Conservation (phyloP, 2,329 filamentous ascomycete genomes). For the Trichoderma harzianum region DNA sequence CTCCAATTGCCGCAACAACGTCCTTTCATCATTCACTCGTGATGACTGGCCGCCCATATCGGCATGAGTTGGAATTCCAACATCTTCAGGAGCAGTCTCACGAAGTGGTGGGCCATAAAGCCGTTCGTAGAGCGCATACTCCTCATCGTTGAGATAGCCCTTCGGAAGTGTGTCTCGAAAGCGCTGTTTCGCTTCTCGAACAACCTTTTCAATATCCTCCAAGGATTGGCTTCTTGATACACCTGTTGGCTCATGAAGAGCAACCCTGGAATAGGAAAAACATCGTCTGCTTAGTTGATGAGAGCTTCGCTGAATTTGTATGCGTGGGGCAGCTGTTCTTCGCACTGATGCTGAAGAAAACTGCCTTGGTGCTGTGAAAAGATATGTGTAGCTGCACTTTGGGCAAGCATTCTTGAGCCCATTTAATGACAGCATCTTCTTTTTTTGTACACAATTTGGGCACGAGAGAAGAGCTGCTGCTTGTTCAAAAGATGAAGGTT, state of each 20-base stretch:
- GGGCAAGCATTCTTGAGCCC: constrained; percentile 34
- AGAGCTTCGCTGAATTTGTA: constrained; percentile 24
- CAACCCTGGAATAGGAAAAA: constrained; percentile 30
- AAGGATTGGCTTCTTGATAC: neutral
- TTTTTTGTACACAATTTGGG: constrained; percentile 22
- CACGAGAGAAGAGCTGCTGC: constrained; percentile 14
- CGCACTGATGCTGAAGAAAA: constrained; percentile 21
- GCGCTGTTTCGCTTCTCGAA: constrained; percentile 67
- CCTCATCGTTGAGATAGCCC: constrained; percentile 64
- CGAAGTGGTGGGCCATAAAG: constrained; percentile 75
- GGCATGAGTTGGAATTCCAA: constrained; percentile 45
- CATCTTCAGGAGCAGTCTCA: constrained; percentile 57
- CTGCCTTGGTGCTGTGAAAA: constrained; percentile 19
- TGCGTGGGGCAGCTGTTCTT: constrained; percentile 21
- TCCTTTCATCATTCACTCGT: constrained; percentile 34
- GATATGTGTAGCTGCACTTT: constrained; percentile 25
- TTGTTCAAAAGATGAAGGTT: neutral
- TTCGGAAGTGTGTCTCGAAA: constrained; percentile 76
- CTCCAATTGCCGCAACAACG: constrained; percentile 53
- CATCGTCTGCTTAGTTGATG: constrained; percentile 24
- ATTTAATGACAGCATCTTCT: constrained; percentile 35
- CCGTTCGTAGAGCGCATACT: constrained; percentile 72
- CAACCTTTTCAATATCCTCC: constrained; percentile 57
- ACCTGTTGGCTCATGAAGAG: constrained; percentile 23
- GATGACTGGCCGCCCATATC: constrained; percentile 31